Percentiles rank a stretch among this genome's conserved stretches.
Evolutionary conservation across 352 stramenopile species (phyloP).

Genomic region (Peronospora destructor): DNA sequence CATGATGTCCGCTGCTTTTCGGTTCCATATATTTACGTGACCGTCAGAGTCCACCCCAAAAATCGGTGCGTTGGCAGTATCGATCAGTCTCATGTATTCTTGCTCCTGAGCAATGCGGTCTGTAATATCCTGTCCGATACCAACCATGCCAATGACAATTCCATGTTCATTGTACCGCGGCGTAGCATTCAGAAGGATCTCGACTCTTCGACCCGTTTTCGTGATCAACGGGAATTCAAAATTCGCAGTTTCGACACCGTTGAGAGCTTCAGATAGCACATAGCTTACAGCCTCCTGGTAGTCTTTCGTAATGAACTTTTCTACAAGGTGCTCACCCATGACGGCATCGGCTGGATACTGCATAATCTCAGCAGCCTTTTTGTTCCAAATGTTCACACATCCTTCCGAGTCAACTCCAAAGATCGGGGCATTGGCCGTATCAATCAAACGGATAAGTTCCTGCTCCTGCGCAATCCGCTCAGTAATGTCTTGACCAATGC

Average conservation of each 20-base stretch:
- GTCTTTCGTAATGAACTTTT: conserved; percentile 55
- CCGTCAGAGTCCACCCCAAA: conserved; percentile 58
- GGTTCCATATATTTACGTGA: conserved; percentile 59
- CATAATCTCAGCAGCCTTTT: conserved; percentile 55
- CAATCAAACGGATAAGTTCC: conserved; percentile 58
- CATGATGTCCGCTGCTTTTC: conserved; percentile 47
- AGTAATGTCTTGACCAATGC: conserved; percentile 73
- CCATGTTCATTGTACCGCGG: conserved; percentile 41
- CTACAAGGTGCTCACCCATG: conserved; percentile 51
- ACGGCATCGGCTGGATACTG: conserved; percentile 52
- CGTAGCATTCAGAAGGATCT: conserved; percentile 49
- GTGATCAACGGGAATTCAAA: conserved; percentile 66
- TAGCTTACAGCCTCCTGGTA: conserved; percentile 46
- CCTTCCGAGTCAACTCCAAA: conserved; percentile 63
- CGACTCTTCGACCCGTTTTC: conserved; percentile 32
- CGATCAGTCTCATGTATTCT: conserved; percentile 62
- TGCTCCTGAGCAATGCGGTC: conserved; percentile 57
- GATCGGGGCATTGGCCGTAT: conserved; percentile 67
- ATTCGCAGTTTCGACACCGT: conserved; percentile 47
- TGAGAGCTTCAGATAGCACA: conserved; percentile 51
- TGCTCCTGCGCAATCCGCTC: conserved; percentile 55
- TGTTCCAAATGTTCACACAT: conserved; percentile 63
- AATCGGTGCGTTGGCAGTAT: conserved; percentile 63
- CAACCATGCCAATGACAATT: conserved; percentile 47
- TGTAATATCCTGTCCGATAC: conserved; percentile 65